Percentiles rank a stretch among this genome's conserved stretches.
These are phyloP conservation scores for Rhizophora mangle DNA, from an alignment of 345 rosid species.

Conservation along the genomic window DNA sequence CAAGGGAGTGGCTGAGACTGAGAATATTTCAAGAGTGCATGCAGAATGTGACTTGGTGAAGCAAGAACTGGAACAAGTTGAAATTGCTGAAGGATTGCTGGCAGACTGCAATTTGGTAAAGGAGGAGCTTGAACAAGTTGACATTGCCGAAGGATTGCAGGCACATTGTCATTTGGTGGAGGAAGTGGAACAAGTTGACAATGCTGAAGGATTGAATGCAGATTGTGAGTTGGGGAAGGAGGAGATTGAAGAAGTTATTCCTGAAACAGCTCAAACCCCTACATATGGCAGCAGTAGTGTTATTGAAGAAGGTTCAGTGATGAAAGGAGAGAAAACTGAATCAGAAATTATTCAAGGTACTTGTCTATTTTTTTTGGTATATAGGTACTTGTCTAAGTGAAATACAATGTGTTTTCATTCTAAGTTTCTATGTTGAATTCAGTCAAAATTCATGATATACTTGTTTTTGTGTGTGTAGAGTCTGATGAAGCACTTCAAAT, in stretches of 20 bases:
- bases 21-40: conserved; percentile 4
- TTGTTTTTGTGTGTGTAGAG: conserved; percentile 23
- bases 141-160: conserved; percentile 1
- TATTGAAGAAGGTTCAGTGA: conserved; percentile 22
- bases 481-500: conserved; percentile 40
- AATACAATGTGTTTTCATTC: too few relatives aligned
- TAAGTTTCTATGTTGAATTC: conserved; percentile 1
- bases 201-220: too few relatives aligned
- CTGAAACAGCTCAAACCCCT: conserved; percentile 22
- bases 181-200: too few relatives aligned
- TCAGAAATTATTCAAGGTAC: conserved; percentile 41
- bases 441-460: neutral
- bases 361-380: conserved; percentile 11
- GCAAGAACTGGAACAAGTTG: neutral
- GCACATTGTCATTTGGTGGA: too few relatives aligned
- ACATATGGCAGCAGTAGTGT: conserved; percentile 18
- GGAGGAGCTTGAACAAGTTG: conserved; percentile 29
- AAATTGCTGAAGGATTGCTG: neutral
- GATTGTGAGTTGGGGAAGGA: too few relatives aligned
- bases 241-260: too few relatives aligned
- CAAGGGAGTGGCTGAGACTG: conserved; percentile 21
- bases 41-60: conserved; percentile 1
- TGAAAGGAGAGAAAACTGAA: conserved; percentile 20
- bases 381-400: too few relatives aligned
- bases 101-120: neutral